These are phyloP conservation scores for Plasmodium inui DNA, from an alignment of 169 alveolate genomes.

Conservation along the genomic window DNA sequence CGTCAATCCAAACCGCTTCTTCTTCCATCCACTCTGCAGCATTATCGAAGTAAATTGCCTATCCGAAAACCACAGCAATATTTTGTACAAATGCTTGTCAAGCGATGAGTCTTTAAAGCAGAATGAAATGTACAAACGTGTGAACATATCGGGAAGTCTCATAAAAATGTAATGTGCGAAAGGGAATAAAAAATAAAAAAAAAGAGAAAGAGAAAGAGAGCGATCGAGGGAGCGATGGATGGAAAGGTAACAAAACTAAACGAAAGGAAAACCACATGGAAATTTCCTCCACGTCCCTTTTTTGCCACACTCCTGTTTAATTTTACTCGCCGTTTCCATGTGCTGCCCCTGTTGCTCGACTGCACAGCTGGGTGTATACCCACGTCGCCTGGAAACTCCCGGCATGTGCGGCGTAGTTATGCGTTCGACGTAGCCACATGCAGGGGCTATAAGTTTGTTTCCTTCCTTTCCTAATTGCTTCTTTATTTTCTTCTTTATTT, in stretches of 20 bases:
- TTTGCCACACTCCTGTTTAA: neutral
- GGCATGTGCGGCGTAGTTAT: neutral
- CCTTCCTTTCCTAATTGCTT: neutral
- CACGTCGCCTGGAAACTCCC: neutral
- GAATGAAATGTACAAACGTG: constrained; percentile 39
- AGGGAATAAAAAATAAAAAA: neutral
- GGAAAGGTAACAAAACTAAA: neutral
- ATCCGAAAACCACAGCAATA: constrained; percentile 42
- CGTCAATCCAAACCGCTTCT: neutral
- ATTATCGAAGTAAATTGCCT: constrained; percentile 63
- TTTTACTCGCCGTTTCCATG: neutral
- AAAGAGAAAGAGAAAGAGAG: neutral
- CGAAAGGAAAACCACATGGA: neutral
- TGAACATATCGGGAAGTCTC: constrained; percentile 28
- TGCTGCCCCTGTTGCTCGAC: neutral
- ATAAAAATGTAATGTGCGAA: constrained; percentile 41
- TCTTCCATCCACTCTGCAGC: neutral
- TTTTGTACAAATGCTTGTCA: constrained; percentile 52
- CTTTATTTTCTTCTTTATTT: neutral
- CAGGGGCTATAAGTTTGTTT: neutral
- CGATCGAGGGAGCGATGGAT: neutral
- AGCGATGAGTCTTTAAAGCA: constrained; percentile 71
- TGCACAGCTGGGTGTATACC: neutral
- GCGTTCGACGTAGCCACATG: neutral
- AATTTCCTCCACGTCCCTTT: neutral